Conservation (phyloP, 2,329 filamentous ascomycete genomes). For the Paecilomyces variotii region DNA sequence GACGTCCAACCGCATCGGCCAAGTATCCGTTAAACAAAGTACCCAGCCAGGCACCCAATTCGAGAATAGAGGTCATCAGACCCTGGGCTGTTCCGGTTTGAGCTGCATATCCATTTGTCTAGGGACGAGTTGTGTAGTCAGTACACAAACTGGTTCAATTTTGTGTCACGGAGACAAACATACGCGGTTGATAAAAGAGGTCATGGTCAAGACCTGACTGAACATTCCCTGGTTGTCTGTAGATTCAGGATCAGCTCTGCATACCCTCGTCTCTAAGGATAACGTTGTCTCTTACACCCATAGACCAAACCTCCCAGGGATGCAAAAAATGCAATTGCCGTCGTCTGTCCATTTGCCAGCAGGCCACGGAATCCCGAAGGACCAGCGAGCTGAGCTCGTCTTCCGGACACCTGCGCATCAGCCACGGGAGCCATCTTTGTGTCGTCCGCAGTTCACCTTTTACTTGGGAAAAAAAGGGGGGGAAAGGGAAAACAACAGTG, state of each 20-base stretch:
- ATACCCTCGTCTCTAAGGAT: background rate
- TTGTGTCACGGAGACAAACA: slow-evolving; percentile 21
- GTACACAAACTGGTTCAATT: background rate
- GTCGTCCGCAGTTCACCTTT: background rate
- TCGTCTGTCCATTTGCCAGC: slow-evolving; percentile 46
- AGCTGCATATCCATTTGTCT: slow-evolving; percentile 22
- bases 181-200: slow-evolving; percentile 39
- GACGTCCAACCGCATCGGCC: slow-evolving; percentile 28
- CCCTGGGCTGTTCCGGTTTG: slow-evolving; percentile 20
- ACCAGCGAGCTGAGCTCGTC: slow-evolving; percentile 26
- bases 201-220: slow-evolving; percentile 55
- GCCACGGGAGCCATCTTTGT: slow-evolving; percentile 4
- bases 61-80: slow-evolving; percentile 33
- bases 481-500: background rate
- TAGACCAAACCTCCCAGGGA: slow-evolving; percentile 49
- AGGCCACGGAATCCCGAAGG: slow-evolving; percentile 42
- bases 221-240: slow-evolving; percentile 66
- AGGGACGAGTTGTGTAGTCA: background rate
- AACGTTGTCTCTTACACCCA: slow-evolving; percentile 41
- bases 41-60: slow-evolving; percentile 33
- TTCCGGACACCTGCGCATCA: slow-evolving; percentile 21
- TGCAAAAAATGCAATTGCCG: slow-evolving; percentile 48
- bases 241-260: background rate
- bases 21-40: slow-evolving; percentile 30
- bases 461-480: background rate